These are phyloP conservation scores for Corylus avellana DNA, from an alignment of 306 rosid species.

Conservation along the genomic window DNA sequence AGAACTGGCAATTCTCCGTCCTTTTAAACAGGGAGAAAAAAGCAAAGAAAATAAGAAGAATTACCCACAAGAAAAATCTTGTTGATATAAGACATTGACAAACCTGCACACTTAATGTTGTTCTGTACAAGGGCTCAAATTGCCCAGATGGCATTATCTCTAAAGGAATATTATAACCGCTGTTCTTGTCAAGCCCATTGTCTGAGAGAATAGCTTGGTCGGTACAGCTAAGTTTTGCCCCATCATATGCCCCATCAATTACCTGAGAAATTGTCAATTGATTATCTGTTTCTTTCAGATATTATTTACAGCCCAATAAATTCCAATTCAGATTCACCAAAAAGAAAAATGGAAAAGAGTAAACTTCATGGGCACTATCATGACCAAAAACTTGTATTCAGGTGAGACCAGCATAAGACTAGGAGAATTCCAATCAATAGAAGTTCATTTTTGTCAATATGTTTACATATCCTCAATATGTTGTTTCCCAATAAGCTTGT, in stretches of 20 bases:
- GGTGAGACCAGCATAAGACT: neutral
- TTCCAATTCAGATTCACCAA: conserved; percentile 13
- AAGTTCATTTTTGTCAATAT: neutral
- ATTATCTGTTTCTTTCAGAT: conserved; percentile 19
- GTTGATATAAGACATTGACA: conserved; percentile 12
- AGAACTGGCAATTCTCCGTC: conserved; percentile 95
- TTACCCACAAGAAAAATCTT: neutral
- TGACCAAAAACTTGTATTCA: neutral
- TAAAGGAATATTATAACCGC: conserved; percentile 65
- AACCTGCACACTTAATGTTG: conserved; percentile 83
- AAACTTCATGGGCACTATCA: neutral
- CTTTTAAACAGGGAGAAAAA: conserved; percentile 40
- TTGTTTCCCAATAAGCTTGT: neutral
- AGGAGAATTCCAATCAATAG: neutral
- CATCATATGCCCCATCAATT: conserved; percentile 83
- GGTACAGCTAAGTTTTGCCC: conserved; percentile 56
- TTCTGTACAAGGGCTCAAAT: conserved; percentile 86
- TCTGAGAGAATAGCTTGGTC: conserved; percentile 88
- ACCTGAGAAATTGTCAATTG: conserved; percentile 48
- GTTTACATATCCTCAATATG: neutral
- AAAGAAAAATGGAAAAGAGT: neutral
- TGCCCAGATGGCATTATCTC: conserved; percentile 94
- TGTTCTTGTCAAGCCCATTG: conserved; percentile 52
- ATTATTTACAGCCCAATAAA: conserved; percentile 16
- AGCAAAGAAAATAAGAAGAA: conserved; percentile 15